Percentiles rank a stretch among this genome's conserved stretches.
Evolutionary conservation across 169 alveolate species (phyloP).

Genomic region (Cyclospora cayetanensis): DNA sequence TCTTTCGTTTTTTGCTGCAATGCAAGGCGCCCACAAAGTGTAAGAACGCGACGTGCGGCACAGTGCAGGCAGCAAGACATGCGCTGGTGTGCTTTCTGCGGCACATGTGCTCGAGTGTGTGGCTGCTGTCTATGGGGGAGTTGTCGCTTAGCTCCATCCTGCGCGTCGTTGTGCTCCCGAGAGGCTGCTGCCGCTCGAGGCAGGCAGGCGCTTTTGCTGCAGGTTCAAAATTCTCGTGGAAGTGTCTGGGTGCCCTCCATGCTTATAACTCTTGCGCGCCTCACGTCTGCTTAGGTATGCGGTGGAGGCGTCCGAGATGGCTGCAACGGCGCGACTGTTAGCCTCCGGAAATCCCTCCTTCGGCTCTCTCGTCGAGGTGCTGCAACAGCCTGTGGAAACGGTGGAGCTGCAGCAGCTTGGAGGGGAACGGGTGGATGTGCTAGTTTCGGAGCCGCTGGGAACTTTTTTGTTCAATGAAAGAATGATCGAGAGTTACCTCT

Average conservation of each 20-base stretch:
- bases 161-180: too few species aligned
- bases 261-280: too few species aligned
- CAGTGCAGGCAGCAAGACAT: too few species aligned
- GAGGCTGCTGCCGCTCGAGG: too few species aligned
- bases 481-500: constrained; percentile 78
- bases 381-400: not conserved
- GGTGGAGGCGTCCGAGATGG: constrained; percentile 72
- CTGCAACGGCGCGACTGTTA: not conserved
- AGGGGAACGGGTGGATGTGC: constrained; percentile 70
- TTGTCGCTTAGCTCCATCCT: not conserved
- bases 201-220: too few species aligned
- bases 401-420: not conserved
- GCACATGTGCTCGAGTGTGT: not conserved
- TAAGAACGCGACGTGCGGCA: constrained; percentile 77
- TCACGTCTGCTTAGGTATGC: constrained; percentile 72
- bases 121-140: not conserved
- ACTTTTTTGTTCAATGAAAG: constrained; percentile 77
- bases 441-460: constrained; percentile 79
- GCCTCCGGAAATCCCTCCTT: constrained; percentile 13
- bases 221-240: too few species aligned
- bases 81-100: not conserved
- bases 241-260: too few species aligned
- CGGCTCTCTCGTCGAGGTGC: not conserved
- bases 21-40: constrained; percentile 96
- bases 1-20: constrained; percentile 96